Conservation (phyloP, 495 filamentous ascomycete genomes). For the Neurospora intermedia region DNA sequence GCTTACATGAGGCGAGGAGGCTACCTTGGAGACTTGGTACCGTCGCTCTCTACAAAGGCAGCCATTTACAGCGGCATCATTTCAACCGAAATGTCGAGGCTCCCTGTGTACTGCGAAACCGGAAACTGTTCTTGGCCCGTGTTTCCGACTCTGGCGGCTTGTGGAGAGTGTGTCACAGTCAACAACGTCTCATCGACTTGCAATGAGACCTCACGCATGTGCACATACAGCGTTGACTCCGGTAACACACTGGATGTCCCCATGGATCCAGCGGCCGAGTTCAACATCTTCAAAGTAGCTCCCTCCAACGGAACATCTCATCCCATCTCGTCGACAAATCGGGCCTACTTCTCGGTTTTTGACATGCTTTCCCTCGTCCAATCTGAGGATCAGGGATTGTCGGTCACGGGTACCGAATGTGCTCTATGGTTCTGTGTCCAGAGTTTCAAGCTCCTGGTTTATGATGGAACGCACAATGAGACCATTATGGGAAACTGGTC, state of each 20-base stretch:
- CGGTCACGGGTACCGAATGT: slow-evolving; percentile 12
- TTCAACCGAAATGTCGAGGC: slow-evolving; percentile 10
- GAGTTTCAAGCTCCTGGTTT: slow-evolving; percentile 16
- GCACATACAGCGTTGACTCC: slow-evolving; percentile 21
- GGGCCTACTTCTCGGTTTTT: slow-evolving; percentile 25
- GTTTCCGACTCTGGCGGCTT: slow-evolving; percentile 25
- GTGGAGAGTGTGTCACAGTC: slow-evolving; percentile 19
- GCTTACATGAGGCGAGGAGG: slow-evolving; percentile 13
- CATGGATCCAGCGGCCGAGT: slow-evolving; percentile 1
- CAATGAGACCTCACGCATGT: slow-evolving; percentile 14
- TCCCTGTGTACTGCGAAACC: slow-evolving; percentile 18
- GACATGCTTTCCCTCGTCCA: slow-evolving; percentile 22
- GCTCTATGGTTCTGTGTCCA: slow-evolving; percentile 29
- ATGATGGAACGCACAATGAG: slow-evolving; percentile 17
- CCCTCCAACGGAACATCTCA: slow-evolving; percentile 17
- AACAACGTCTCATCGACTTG: slow-evolving; percentile 9
- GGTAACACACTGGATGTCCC: slow-evolving; percentile 15
- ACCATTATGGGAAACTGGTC: slow-evolving; percentile 19
- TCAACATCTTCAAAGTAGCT: slow-evolving; percentile 19
- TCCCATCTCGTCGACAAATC: slow-evolving; percentile 6
- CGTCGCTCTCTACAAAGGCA: slow-evolving; percentile 25
- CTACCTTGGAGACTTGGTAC: slow-evolving; percentile 12
- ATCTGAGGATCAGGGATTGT: slow-evolving; percentile 4
- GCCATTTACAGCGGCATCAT: slow-evolving; percentile 31
- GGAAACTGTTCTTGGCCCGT: slow-evolving; percentile 27